Percentiles rank a stretch among this genome's conserved stretches.
These are phyloP conservation scores for Cordyceps cateniannulata DNA, from an alignment of 2,329 filamentous ascomycete genomes.

Conservation along the genomic window DNA sequence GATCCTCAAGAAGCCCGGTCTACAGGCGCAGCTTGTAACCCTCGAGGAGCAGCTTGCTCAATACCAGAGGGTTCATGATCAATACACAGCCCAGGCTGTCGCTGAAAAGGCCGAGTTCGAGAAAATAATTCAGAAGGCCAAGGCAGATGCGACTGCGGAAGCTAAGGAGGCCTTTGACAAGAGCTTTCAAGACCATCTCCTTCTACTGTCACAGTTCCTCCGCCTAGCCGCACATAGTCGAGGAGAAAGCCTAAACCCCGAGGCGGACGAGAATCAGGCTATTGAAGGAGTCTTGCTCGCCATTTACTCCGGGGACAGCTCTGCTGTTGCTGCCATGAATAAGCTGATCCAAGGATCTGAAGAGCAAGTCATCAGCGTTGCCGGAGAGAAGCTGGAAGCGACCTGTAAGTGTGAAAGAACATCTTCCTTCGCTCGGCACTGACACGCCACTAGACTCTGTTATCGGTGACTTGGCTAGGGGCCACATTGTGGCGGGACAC, in stretches of 20 bases:
- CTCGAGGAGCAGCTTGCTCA: conserved; percentile 68
- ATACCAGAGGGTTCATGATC: conserved; percentile 69
- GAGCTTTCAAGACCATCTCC: conserved; percentile 56
- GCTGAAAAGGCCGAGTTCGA: conserved; percentile 55
- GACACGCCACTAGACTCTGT: conserved; percentile 24
- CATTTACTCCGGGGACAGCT: conserved; percentile 72
- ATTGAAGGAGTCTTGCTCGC: conserved; percentile 73
- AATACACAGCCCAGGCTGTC: conserved; percentile 57
- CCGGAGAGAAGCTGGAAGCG: conserved; percentile 57
- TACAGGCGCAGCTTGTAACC: conserved; percentile 62
- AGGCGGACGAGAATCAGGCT: conserved; percentile 67
- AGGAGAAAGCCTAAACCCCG: conserved; percentile 58
- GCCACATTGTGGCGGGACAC: conserved; percentile 43
- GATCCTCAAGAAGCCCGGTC: conserved; percentile 67
- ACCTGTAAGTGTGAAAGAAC: conserved; percentile 54
- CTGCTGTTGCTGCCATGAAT: conserved; percentile 66
- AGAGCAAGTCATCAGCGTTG: conserved; percentile 59
- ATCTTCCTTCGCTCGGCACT: background rate
- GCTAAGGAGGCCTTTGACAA: conserved; percentile 45
- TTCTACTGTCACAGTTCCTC: conserved; percentile 72
- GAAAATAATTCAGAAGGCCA: conserved; percentile 50
- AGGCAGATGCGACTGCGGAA: conserved; percentile 46
- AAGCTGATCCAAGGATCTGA: conserved; percentile 69
- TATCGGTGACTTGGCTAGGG: conserved; percentile 39
- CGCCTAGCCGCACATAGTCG: conserved; percentile 71